Percentiles rank a stretch among this genome's conserved stretches.
These are phyloP conservation scores for Penicillium canariense DNA, from an alignment of 495 filamentous ascomycete genomes.

Conservation along the genomic window DNA sequence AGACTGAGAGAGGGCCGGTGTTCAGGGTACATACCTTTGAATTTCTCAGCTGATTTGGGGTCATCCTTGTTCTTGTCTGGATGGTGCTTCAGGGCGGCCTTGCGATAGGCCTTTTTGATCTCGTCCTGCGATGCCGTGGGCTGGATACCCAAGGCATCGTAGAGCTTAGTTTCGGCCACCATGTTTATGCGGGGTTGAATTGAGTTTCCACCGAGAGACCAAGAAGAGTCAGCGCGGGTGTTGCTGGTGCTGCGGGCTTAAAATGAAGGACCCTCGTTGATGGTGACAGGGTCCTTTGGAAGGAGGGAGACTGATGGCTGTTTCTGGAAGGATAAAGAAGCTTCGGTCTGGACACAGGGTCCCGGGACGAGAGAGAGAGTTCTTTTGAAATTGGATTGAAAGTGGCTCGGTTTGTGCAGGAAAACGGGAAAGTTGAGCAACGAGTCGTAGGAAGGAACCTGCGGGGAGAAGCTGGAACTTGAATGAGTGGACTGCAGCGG, in stretches of 20 bases:
- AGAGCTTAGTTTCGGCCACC: constrained; percentile 86
- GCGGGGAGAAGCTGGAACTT: constrained; percentile 6
- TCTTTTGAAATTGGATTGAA: too few relatives aligned
- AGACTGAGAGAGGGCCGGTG: not conserved
- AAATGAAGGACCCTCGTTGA: not conserved
- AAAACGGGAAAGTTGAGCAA: constrained; percentile 12
- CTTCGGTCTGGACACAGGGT: too few relatives aligned
- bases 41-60: constrained; percentile 77
- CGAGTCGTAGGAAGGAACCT: not conserved
- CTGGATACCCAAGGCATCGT: constrained; percentile 72
- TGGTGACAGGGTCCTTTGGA: constrained; percentile 7
- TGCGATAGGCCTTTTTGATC: constrained; percentile 97
- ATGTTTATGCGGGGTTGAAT: constrained; percentile 47
- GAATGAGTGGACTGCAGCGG: not conserved
- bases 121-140: constrained; percentile 83
- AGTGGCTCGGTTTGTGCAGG: not conserved
- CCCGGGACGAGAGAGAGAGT: too few relatives aligned
- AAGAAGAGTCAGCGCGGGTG: constrained; percentile 8
- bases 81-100: constrained; percentile 87
- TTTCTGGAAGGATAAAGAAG: constrained; percentile 46
- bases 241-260: constrained; percentile 7
- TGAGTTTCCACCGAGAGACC: constrained; percentile 12
- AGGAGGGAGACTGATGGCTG: constrained; percentile 8
- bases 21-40: constrained; percentile 57
- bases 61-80: constrained; percentile 98